Evolutionary conservation across 352 stramenopile genomes (phyloP), one percentile per base, ranked within the genome.

Genomic region (Phytophthora vignae): DNA sequence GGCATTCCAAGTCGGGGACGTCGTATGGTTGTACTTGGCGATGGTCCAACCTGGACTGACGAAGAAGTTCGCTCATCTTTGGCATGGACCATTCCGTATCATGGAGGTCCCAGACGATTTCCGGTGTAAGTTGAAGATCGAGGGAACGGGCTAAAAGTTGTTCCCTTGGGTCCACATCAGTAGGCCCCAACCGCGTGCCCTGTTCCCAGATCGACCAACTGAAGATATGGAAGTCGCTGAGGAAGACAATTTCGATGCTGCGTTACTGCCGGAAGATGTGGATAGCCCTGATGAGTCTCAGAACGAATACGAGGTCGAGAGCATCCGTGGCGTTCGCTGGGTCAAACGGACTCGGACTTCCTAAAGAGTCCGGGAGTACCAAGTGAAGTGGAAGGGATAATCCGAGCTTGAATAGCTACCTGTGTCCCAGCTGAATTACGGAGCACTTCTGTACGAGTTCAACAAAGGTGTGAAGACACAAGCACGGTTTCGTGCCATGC

Each of bases 41-140:
- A 33, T 19, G 8, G 60, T 67, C 5, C 48, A 17, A 1, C 52
- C 36, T 6, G 61, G 52, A 2, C 19, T 61, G 17, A 40, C 61
- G 11, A 68, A 68, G 52, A 56, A 60, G 52, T 27, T 68, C 7
- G 38, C 52, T 1, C 61, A 68, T 15, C 11, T 68, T 0, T 68
- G 50, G 52, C 52, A 68, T n/a, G 61, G 52, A 0, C 61, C 61
- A 1, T 61, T 68, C 52, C 14, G 61, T 2, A 60, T 60, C 10
- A 5, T 38, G 0, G 49, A 67, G 15, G 58, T 29, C 4, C 11
- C 21, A 8, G 27, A 38, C 10, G 42, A 64, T 14, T 64, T 33
- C n/a, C 21, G 42, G 8, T 55, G 21, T 15, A 25, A 19, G 4
- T 27, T 64, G 2, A 9, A 55, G 14, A n/a, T 64, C 10, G 19